phyloP scores from a whole-genome alignment of 164 flowering plant genomes.

The Pachysandra terminalis region DNA sequence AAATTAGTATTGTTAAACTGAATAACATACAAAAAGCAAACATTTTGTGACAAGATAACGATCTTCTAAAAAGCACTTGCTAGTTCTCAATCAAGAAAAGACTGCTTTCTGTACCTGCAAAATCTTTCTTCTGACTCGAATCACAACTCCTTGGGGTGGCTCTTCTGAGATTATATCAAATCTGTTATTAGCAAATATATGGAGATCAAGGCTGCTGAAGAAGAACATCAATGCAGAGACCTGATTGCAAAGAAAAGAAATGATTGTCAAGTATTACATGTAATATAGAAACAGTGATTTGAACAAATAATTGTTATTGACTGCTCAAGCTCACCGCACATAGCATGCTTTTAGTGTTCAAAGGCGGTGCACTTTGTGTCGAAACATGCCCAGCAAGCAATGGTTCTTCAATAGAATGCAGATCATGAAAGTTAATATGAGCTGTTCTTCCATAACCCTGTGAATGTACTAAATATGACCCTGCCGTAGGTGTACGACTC shows the following conservation, averaged over 20 bases:
- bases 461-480: constrained; percentile 32
- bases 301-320: neutral
- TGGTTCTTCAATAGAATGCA: constrained; percentile 41
- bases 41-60: neutral
- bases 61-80: neutral
- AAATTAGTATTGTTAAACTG: neutral
- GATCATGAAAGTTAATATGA: constrained; percentile 9
- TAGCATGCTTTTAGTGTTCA: constrained; percentile 39
- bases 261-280: neutral
- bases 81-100: too few relatives aligned
- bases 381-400: constrained; percentile 33
- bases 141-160: constrained; percentile 29
- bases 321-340: constrained; percentile 40
- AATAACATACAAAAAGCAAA: neutral
- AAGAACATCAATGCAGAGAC: constrained; percentile 36
- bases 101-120: constrained; percentile 41
- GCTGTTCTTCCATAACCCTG: constrained; percentile 18
- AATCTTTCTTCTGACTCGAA: constrained; percentile 47
- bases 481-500: constrained; percentile 47
- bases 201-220: constrained; percentile 26
- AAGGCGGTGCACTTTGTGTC: constrained; percentile 33
- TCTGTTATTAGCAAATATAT: constrained; percentile 7
- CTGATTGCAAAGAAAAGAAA: constrained; percentile 26
- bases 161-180: constrained; percentile 4
- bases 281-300: neutral